Percentiles rank a stretch among this genome's conserved stretches.
Conservation (phyloP, 2,329 filamentous ascomycete genomes). For the Gaeumannomyces tritici region DNA sequence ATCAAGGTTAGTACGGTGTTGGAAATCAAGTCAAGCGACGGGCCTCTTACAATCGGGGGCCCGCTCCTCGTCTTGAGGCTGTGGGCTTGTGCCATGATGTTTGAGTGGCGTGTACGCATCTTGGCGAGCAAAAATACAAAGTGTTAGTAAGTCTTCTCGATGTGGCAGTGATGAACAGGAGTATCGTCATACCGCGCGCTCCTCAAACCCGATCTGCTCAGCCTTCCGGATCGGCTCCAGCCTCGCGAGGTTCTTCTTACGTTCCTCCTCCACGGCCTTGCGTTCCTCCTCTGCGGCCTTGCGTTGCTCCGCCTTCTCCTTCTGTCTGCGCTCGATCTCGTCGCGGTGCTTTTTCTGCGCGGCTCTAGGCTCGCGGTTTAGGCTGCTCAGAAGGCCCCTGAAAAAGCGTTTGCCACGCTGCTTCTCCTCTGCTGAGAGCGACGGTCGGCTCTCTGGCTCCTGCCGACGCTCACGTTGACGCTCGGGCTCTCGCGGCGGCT, state of each 20-base stretch:
- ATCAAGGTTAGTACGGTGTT: not conserved
- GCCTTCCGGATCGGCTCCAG: slow-evolving; percentile 50
- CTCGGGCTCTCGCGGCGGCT: not conserved
- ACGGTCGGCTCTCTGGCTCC: slow-evolving; percentile 14
- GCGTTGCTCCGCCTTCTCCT: slow-evolving; percentile 65
- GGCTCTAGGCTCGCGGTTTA: slow-evolving; percentile 61
- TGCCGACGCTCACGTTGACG: slow-evolving; percentile 18
- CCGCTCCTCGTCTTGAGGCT: slow-evolving; percentile 63
- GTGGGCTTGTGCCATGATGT: slow-evolving; percentile 60
- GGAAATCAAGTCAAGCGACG: too few relatives aligned
- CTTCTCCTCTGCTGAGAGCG: slow-evolving; percentile 60
- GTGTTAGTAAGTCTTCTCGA: not conserved
- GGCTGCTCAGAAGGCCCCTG: slow-evolving; percentile 67
- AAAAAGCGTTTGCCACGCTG: slow-evolving; percentile 80
- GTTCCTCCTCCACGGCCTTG: slow-evolving; percentile 38
- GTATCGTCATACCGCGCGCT: slow-evolving; percentile 50
- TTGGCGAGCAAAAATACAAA: slow-evolving; percentile 22
- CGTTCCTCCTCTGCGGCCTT: slow-evolving; percentile 60
- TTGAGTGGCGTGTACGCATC: slow-evolving; percentile 68
- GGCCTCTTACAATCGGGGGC: slow-evolving; percentile 60
- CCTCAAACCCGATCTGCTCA: slow-evolving; percentile 68
- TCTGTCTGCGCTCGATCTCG: slow-evolving; percentile 76
- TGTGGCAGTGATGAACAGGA: too few relatives aligned
- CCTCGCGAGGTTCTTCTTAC: slow-evolving; percentile 45
- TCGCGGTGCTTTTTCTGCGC: slow-evolving; percentile 59